Base-by-base conservation (phyloP, 2,329 filamentous ascomycete species). In the Pyricularia pennisetigena region DNA sequence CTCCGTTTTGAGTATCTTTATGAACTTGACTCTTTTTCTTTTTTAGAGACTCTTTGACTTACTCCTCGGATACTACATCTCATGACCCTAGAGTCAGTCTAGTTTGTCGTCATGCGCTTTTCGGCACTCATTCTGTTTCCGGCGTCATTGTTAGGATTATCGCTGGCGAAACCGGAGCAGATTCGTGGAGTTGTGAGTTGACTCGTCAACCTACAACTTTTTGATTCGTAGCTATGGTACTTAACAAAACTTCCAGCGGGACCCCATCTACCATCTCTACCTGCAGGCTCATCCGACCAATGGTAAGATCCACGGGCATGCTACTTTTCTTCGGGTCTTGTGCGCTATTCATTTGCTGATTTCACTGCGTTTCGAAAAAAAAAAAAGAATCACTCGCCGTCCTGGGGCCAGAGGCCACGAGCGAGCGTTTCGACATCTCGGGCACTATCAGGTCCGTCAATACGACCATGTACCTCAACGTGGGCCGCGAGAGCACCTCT, bases 231-330 rank as follows among this genome's bases (percentile, higher is more conserved):
- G 5, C 9, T 12, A 3, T 12, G 32, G 12, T 35, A 35, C 32
- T 35, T 35, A 32, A 7, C 2, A 32, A 7, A 3, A 3, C 16
- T 9, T 10, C 26, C 54, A 69, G 9, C 75, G 77, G 68, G 77
- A 78, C 7, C 83, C 84, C 2, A 81, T 85, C 68, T 85, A 80
- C 70, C 83, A 86, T 72, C 78, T 82, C 26, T 85, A 86, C 71
- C 76, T 86, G 3, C 83, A 85, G 73, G 76, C 79, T 3, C 78
- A 79, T 68, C 76, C 81, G 6, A 75, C 78, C 63, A 79, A 83
- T 65, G 71, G 79, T 79, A 74, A 20, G 75, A 35, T 14, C 2
- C 71, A 59, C 9, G 5, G n/a, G 5, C 6, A 12, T 16, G 16
- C 23, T 23, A 35, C 32, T 35, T 35, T 14, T 49, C 23, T 10